Conservation (phyloP, 257 asterid genomes). For the Scutellaria barbata region DNA sequence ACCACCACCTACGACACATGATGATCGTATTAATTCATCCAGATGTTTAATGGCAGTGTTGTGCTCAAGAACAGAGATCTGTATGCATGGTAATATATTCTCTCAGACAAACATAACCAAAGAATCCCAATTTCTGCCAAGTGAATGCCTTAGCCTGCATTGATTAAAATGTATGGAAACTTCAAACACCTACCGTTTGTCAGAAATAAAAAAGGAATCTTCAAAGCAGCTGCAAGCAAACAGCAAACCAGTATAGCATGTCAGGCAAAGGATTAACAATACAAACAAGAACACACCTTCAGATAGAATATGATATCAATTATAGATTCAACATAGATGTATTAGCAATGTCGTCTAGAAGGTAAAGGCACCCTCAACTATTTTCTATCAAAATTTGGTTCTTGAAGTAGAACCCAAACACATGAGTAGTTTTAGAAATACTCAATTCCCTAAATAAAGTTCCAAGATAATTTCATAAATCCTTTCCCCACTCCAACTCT, state of each 20-base stretch:
- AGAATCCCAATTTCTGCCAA: neutral
- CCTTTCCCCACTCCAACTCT: too few species aligned
- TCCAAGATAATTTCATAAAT: too few species aligned
- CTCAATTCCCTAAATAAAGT: neutral
- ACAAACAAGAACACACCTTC: neutral
- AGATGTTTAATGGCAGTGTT: neutral
- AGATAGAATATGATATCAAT: neutral
- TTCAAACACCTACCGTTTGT: conserved; percentile 57
- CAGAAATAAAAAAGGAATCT: conserved; percentile 61
- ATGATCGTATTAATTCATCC: conserved; percentile 1
- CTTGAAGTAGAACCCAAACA: neutral
- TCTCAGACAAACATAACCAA: neutral
- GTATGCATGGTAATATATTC: neutral
- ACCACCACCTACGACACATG: conserved; percentile 60
- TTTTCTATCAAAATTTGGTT: neutral
- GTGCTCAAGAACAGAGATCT: neutral
- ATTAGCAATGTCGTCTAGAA: neutral
- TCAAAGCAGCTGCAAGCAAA: conserved; percentile 52
- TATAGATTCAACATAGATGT: neutral
- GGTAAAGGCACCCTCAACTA: neutral
- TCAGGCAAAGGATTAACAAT: neutral
- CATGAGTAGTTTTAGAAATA: neutral
- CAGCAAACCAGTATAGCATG: conserved; percentile 1
- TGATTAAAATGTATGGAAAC: neutral
- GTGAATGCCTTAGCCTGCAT: conserved; percentile 4